phyloP scores from a whole-genome alignment of 352 stramenopile species.

The Pythium folliculosum region DNA sequence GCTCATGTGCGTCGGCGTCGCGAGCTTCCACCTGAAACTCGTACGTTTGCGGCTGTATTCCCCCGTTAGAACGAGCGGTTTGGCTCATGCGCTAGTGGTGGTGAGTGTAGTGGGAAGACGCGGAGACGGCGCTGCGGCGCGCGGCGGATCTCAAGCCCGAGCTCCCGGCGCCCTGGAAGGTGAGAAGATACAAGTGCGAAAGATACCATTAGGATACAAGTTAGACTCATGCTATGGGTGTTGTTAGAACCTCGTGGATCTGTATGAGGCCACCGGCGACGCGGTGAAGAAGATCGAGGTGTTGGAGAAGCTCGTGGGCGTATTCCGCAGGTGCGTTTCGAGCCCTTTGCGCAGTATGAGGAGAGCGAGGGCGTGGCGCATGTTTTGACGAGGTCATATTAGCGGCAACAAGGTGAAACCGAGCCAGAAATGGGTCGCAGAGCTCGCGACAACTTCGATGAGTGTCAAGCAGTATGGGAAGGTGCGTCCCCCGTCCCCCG shows the following conservation, averaged over 20 bases:
- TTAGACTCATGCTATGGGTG: background rate
- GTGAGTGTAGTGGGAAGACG: slow-evolving; percentile 56
- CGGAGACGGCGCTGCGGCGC: slow-evolving; percentile 64
- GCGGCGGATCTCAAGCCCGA: slow-evolving; percentile 74
- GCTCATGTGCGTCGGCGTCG: slow-evolving; percentile 78
- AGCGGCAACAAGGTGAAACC: slow-evolving; percentile 77
- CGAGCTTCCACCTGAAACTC: slow-evolving; percentile 72
- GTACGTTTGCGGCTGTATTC: slow-evolving; percentile 31
- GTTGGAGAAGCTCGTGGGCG: slow-evolving; percentile 72
- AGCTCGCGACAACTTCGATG: slow-evolving; percentile 58
- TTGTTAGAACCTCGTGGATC: slow-evolving; percentile 69
- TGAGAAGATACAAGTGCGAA: slow-evolving; percentile 25
- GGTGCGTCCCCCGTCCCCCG: too few relatives aligned
- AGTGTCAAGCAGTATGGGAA: slow-evolving; percentile 58
- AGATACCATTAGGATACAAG: slow-evolving; percentile 18
- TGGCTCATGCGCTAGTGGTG: background rate
- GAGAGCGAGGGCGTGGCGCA: background rate
- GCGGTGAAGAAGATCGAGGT: slow-evolving; percentile 61
- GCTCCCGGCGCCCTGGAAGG: slow-evolving; percentile 81
- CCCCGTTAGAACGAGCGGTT: background rate
- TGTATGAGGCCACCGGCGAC: slow-evolving; percentile 59
- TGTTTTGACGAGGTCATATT: background rate
- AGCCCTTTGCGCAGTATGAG: background rate
- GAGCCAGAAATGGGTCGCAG: slow-evolving; percentile 78
- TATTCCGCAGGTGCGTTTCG: slow-evolving; percentile 57